phyloP scores from a whole-genome alignment of 352 stramenopile genomes.

The Phytophthora chlamydospora region DNA sequence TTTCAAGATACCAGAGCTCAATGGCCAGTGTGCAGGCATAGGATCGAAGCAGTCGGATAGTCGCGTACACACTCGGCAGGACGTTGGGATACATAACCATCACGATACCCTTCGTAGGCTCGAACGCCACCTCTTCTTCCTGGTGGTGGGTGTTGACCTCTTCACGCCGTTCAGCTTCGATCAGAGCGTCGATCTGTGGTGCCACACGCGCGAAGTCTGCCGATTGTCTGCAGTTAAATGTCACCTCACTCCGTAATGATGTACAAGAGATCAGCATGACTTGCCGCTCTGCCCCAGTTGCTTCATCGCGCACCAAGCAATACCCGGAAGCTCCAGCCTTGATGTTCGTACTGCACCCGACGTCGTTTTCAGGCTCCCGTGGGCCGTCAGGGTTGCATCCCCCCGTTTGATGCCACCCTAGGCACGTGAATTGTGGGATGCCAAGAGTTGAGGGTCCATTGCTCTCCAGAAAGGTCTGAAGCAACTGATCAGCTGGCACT shows the following conservation, averaged over 20 bases:
- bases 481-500: conserved; percentile 13
- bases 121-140: background rate
- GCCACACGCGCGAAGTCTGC: conserved; percentile 47
- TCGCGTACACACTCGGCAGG: conserved; percentile 44
- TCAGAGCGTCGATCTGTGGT: conserved; percentile 19
- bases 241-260: conserved; percentile 26
- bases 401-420: conserved; percentile 30
- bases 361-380: conserved; percentile 23
- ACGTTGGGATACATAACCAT: conserved; percentile 60
- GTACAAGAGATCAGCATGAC: conserved; percentile 40
- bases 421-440: conserved; percentile 22
- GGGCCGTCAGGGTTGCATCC: conserved; percentile 30
- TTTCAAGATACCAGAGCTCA: conserved; percentile 54
- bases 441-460: conserved; percentile 12
- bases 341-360: conserved; percentile 23
- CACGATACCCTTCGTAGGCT: conserved; percentile 37
- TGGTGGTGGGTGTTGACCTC: background rate
- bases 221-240: conserved; percentile 51
- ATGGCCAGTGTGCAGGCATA: conserved; percentile 47
- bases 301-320: conserved; percentile 31
- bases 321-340: conserved; percentile 27
- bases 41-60: conserved; percentile 38
- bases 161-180: conserved; percentile 14
- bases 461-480: conserved; percentile 22
- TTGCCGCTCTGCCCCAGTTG: conserved; percentile 32